Evolutionary conservation across 352 stramenopile species (phyloP).

Genomic region (Globisporangium lucens): DNA sequence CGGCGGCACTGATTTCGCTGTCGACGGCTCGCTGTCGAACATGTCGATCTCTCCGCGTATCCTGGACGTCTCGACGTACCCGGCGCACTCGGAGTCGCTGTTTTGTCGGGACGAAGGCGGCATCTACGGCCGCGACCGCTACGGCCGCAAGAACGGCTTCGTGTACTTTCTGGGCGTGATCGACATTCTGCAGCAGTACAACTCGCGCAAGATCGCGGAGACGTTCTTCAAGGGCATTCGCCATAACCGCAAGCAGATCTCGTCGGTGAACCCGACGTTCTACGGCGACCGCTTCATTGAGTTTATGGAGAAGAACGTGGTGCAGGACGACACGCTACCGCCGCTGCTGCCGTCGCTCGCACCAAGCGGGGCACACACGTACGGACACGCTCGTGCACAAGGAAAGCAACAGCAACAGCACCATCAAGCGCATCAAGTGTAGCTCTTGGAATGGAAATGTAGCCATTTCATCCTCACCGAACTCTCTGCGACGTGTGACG

Average conservation of each 20-base stretch:
- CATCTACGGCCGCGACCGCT: slow-evolving; percentile 57
- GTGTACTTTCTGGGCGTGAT: slow-evolving; percentile 93
- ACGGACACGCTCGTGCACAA: neutral
- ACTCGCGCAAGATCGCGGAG: slow-evolving; percentile 88
- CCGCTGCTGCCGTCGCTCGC: slow-evolving; percentile 14
- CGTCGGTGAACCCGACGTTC: slow-evolving; percentile 76
- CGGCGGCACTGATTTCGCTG: slow-evolving; percentile 17
- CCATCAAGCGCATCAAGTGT: slow-evolving; percentile 11
- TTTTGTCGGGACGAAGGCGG: slow-evolving; percentile 77
- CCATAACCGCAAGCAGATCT: slow-evolving; percentile 88
- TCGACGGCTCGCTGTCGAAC: slow-evolving; percentile 19
- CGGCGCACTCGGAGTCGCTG: slow-evolving; percentile 52
- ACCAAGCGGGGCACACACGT: neutral
- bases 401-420: neutral
- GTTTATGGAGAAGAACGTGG: slow-evolving; percentile 83
- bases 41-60: slow-evolving; percentile 48
- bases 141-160: slow-evolving; percentile 68
- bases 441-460: slow-evolving; percentile 1
- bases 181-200: slow-evolving; percentile 94
- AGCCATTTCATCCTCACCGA: neutral
- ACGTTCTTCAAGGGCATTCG: slow-evolving; percentile 87
- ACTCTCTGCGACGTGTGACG: slow-evolving; percentile 5
- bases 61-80: slow-evolving; percentile 42
- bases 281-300: slow-evolving; percentile 91
- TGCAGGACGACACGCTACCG: slow-evolving; percentile 54